These are phyloP conservation scores for Rutidosis leptorrhynchoides DNA, from an alignment of 129 eudicot genomes.

Conservation along the genomic window DNA sequence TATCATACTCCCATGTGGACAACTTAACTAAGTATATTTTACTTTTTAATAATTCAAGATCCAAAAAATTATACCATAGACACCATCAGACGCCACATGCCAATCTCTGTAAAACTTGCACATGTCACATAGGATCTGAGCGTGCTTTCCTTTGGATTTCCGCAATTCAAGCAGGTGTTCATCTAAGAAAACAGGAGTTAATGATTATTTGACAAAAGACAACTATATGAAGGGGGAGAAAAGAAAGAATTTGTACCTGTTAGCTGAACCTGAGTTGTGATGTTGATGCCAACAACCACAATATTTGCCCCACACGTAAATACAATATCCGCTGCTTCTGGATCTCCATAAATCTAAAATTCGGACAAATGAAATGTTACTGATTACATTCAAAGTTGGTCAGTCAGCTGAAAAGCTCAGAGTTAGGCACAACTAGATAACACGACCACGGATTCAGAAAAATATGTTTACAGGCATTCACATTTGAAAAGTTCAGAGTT, in stretches of 20 bases:
- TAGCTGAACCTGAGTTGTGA: conserved; percentile 90
- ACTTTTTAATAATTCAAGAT: no score
- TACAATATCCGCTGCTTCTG: conserved; percentile 94
- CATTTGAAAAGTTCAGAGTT: conserved; percentile 8
- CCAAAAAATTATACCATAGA: conserved; percentile 80
- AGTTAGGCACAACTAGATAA: not conserved
- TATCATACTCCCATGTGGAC: no score
- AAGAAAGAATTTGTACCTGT: conserved; percentile 43
- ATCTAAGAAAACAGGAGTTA: conserved; percentile 37
- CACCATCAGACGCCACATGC: conserved; percentile 92
- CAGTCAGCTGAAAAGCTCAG: no score
- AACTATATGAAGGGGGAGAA: no score
- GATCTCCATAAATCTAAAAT: conserved; percentile 90
- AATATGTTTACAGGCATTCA: no score
- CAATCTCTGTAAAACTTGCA: conserved; percentile 85
- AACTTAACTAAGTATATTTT: no score
- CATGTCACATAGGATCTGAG: conserved; percentile 56
- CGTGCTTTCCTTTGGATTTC: conserved; percentile 63
- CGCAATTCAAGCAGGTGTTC: conserved; percentile 53
- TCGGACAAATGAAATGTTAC: no score
- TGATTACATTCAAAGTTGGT: no score
- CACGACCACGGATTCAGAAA: no score
- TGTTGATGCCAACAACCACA: conserved; percentile 79
- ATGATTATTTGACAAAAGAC: no score
- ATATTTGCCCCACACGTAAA: conserved; percentile 91